phyloP scores from a whole-genome alignment of 2,329 filamentous ascomycete genomes.

The Emmonsiellopsis sp. region DNA sequence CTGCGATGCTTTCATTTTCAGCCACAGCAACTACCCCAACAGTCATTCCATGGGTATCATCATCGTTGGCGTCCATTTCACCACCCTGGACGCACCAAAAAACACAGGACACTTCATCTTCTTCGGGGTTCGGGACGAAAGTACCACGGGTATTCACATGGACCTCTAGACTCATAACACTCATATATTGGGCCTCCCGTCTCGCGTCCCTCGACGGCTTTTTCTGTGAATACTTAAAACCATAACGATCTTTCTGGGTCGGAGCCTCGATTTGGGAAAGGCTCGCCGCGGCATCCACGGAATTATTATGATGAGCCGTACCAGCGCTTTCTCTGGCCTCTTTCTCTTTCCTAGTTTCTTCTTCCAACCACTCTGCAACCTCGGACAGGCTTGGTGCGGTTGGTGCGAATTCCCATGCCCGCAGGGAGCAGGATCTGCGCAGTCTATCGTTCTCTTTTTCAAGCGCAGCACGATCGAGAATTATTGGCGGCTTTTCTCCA shows the following conservation, averaged over 20 bases:
- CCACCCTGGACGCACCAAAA: slow-evolving; percentile 86
- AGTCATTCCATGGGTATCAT: slow-evolving; percentile 41
- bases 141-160: slow-evolving; percentile 80
- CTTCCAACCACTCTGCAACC: slow-evolving; percentile 59
- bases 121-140: slow-evolving; percentile 76
- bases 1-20: slow-evolving; percentile 48
- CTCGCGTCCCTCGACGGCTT: slow-evolving; percentile 64
- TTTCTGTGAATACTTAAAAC: slow-evolving; percentile 78
- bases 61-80: slow-evolving; percentile 46
- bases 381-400: slow-evolving; percentile 61
- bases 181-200: slow-evolving; percentile 90
- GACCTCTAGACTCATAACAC: slow-evolving; percentile 84
- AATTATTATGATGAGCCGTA: slow-evolving; percentile 9
- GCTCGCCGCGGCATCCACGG: slow-evolving; percentile 16
- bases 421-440: slow-evolving; percentile 50
- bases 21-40: slow-evolving; percentile 67
- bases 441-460: slow-evolving; percentile 43
- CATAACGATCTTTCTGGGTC: slow-evolving; percentile 71
- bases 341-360: slow-evolving; percentile 21
- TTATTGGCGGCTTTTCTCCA: slow-evolving; percentile 41
- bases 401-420: slow-evolving; percentile 66
- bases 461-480: slow-evolving; percentile 43
- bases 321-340: slow-evolving; percentile 5
- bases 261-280: slow-evolving; percentile 83
- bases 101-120: slow-evolving; percentile 78